A percentile compares a stretch with the other conserved stretches of the same genome.
phyloP scores from a whole-genome alignment of 177 flowering plant genomes.

The Telopea speciosissima region DNA sequence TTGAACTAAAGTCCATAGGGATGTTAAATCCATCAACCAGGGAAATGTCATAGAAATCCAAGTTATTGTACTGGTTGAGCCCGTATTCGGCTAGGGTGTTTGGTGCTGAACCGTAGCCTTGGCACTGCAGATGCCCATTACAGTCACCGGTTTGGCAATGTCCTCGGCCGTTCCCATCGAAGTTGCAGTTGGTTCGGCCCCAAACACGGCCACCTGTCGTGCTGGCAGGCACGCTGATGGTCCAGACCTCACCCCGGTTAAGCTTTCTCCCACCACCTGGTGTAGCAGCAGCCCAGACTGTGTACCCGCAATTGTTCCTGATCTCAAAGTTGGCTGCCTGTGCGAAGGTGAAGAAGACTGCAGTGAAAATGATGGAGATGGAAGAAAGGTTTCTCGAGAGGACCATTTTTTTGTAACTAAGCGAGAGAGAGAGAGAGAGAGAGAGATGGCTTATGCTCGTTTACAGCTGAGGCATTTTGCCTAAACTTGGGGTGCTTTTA shows the following conservation, averaged over 20 bases:
- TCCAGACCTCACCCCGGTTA: neutral
- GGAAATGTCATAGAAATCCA: constrained; percentile 16
- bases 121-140: neutral
- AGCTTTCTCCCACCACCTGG: constrained; percentile 13
- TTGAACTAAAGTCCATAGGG: constrained; percentile 12
- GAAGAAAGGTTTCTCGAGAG: neutral
- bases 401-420: neutral
- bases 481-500: too few species aligned
- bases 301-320: constrained; percentile 16
- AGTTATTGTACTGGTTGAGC: neutral
- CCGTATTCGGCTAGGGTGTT: neutral
- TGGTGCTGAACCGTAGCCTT: neutral
- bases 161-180: neutral
- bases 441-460: too few species aligned
- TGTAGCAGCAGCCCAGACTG: constrained; percentile 21
- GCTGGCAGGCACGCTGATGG: neutral
- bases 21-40: neutral
- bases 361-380: neutral
- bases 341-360: neutral
- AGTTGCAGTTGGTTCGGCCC: neutral
- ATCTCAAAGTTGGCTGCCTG: constrained; percentile 8
- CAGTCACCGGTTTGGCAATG: neutral
- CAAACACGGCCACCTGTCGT: neutral
- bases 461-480: too few species aligned
- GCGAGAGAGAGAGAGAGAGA: too few species aligned